A percentile compares a stretch with the other conserved stretches of the same genome.
phyloP scores from a whole-genome alignment of 2,329 filamentous ascomycete genomes.

The Verticillium nonalfalfae region DNA sequence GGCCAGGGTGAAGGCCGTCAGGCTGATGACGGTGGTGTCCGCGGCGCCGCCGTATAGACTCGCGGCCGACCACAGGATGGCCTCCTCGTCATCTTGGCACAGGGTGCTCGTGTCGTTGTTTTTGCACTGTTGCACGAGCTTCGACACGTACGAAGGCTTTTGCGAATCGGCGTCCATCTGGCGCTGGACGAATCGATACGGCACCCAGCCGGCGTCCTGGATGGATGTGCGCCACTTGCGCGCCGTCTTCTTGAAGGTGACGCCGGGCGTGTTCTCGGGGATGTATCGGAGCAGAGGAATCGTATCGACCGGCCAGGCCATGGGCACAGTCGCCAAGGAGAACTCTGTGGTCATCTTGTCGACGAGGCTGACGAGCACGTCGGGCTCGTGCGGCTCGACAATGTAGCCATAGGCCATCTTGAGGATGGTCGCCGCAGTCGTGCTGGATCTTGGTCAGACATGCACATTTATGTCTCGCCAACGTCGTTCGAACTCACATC shows the following conservation, averaged over 20 bases:
- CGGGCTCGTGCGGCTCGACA: conserved; percentile 18
- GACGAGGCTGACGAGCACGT: conserved; percentile 21
- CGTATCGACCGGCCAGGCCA: conserved; percentile 24
- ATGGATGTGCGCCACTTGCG: conserved; percentile 15
- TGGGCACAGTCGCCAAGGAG: conserved; percentile 18
- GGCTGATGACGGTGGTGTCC: conserved; percentile 20
- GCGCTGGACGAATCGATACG: conserved; percentile 21
- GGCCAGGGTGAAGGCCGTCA: conserved; percentile 14
- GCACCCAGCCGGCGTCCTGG: conserved; percentile 13
- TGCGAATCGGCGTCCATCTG: conserved; percentile 16
- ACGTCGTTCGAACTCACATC: conserved; percentile 4
- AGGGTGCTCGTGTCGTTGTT: conserved; percentile 1
- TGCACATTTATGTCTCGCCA: no score
- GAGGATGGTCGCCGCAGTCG: conserved; percentile 3
- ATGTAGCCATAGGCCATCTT: conserved; percentile 18
- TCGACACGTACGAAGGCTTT: conserved; percentile 19
- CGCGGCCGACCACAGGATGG: conserved; percentile 16
- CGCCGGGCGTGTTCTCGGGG: conserved; percentile 21
- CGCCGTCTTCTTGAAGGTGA: conserved; percentile 21
- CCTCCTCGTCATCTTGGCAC: conserved; percentile 13
- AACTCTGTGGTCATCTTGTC: conserved; percentile 21
- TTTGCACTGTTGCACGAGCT: conserved; percentile 13
- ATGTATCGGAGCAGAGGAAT: conserved; percentile 22
- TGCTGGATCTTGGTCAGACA: background rate
- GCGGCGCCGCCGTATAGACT: conserved; percentile 21